Conservation (phyloP, 108 stramenopile species). For the Fragilaria radians region DNA sequence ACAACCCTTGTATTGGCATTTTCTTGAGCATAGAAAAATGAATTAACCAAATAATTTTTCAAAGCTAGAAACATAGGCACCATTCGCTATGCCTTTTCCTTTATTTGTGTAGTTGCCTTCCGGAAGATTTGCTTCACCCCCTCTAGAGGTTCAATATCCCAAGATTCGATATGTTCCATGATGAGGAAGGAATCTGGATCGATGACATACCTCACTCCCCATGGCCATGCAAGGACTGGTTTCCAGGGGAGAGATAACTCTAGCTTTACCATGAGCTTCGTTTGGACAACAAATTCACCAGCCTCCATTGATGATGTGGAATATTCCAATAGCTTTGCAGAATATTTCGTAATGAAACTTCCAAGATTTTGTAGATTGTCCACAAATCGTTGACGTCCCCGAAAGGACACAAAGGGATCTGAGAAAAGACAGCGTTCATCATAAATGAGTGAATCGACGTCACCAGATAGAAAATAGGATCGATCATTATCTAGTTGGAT, state of each 20-base stretch:
- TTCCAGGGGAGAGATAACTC: conserved; percentile 88
- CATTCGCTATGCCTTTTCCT: too few relatives aligned
- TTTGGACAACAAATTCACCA: conserved; percentile 10
- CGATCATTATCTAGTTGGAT: conserved; percentile 80
- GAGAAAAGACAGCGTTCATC: conserved; percentile 76
- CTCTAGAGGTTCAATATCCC: conserved; percentile 78
- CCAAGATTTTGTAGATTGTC: conserved; percentile 85
- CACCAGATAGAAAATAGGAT: conserved; percentile 79
- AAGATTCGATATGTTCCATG: conserved; percentile 64
- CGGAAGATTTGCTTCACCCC: conserved; percentile 82
- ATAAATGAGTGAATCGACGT: conserved; percentile 76
- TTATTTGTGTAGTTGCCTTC: conserved; percentile 49
- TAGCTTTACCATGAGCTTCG: conserved; percentile 79
- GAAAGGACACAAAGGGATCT: conserved; percentile 87
- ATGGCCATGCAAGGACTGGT: conserved; percentile 84
- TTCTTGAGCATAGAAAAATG: too few relatives aligned
- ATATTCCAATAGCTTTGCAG: conserved; percentile 55
- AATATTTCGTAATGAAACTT: conserved; percentile 77
- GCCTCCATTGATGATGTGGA: conserved; percentile 22
- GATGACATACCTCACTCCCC: conserved; percentile 74
- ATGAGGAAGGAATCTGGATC: conserved; percentile 60
- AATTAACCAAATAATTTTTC: too few relatives aligned
- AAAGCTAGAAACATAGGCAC: too few relatives aligned
- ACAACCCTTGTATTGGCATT: too few relatives aligned
- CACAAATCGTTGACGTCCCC: conserved; percentile 80